Base-by-base conservation (phyloP, 768 basidiomycete genomes). In the Sporobolomyces phaffii region DNA sequence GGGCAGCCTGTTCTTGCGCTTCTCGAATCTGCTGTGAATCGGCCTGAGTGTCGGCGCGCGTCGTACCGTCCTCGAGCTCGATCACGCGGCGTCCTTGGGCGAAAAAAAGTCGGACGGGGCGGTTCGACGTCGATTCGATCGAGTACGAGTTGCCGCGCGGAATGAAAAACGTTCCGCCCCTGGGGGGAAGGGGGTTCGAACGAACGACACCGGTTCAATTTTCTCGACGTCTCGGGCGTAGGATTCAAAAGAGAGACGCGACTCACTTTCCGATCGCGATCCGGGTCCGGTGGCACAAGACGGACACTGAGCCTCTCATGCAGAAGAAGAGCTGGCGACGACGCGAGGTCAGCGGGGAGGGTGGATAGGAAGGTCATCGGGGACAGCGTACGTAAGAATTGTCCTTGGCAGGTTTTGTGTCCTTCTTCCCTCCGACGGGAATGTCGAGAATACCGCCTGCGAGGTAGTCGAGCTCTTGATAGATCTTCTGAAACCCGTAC, bases 401-500 rank as follows among this genome's bases (percentile, higher is more conserved):
- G 74, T 98, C 96, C 75, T 89, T 92, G 2, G 91, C 85, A 28
- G 84, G 83, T 76, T 98, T 98, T 65, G 83, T 85, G 18, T 89
- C 88, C 78, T 99, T 99, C 66, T 83, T 81, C n/a, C 84, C 83
- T 10, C 83, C 80, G 1, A 88, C 84, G 6, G 91, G 91, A 44
- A 98, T 87, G 59, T 83, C 81, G 49, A 98, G 81, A 69, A 91
- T 85, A 0, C 96, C 96, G 34, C 90, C 87, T 1, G 92, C 94
- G 65, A 97, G 85, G 76, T 90, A 97, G 49, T 89, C 85, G 50
- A 85, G 89, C 69, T 98, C 94, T 31, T 87, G 86, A 74, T 93
- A 94, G 26, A 96, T 83, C 79, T 91, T 93, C 75, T 94, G 88
- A 77, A 90, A 99, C 28, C 81, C 81, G 86, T 92, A 98, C 57